Evolutionary conservation across 257 asterid species (phyloP).

Genomic region (Coffea eugenioides): DNA sequence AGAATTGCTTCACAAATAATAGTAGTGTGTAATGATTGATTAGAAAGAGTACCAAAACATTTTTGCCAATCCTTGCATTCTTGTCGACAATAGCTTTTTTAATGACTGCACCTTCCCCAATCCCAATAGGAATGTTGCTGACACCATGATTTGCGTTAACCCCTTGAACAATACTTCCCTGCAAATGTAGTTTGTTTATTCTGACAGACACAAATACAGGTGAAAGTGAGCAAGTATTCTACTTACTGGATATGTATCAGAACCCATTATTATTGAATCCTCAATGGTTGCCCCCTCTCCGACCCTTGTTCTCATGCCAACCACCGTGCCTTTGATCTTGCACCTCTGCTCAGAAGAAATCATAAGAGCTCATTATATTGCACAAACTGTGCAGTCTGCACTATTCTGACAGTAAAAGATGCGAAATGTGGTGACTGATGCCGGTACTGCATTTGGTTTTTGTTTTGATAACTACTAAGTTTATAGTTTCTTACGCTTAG

Average conservation of each 20-base stretch:
- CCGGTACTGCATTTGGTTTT: neutral
- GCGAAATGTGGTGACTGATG: neutral
- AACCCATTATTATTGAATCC: conserved; percentile 82
- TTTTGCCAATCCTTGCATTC: conserved; percentile 80
- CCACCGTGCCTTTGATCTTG: conserved; percentile 65
- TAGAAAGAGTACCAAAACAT: conserved; percentile 56
- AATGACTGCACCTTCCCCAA: conserved; percentile 66
- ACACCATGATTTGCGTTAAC: conserved; percentile 10
- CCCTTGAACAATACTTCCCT: conserved; percentile 32
- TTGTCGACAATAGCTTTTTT: conserved; percentile 73
- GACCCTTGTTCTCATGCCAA: conserved; percentile 75
- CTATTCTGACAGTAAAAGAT: neutral
- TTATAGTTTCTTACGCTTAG: conserved; percentile 51
- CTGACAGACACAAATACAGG: neutral
- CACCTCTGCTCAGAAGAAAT: conserved; percentile 49
- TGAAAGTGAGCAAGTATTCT: neutral
- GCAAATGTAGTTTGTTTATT: conserved; percentile 22
- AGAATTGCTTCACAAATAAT: neutral
- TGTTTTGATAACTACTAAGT: neutral
- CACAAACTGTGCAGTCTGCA: neutral
- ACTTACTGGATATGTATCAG: conserved; percentile 64
- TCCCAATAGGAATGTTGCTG: conserved; percentile 53
- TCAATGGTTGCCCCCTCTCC: conserved; percentile 61
- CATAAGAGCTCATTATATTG: neutral
- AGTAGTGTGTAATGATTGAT: neutral